Evolutionary conservation across 768 basidiomycete species (phyloP).

Genomic region (Candolleomyces eurysporus): DNA sequence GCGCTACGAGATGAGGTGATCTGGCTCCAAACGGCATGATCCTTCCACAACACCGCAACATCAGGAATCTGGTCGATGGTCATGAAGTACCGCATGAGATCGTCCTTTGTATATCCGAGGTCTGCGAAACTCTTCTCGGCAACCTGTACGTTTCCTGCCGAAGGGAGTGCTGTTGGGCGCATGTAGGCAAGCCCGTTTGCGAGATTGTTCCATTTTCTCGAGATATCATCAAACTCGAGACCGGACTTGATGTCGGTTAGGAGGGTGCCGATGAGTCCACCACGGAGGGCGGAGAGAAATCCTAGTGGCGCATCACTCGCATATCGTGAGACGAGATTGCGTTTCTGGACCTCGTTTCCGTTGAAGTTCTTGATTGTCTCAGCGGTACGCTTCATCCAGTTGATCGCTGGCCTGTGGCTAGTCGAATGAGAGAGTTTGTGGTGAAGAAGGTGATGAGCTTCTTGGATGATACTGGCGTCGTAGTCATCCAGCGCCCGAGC

Average conservation of each 20-base stretch:
- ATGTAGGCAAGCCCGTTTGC: slow-evolving; percentile 2
- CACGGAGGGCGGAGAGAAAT: background rate
- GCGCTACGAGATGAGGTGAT: background rate
- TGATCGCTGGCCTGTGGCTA: background rate
- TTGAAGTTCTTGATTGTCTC: background rate
- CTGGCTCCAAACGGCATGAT: background rate
- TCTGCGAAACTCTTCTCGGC: slow-evolving; percentile 1
- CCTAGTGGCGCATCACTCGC: background rate
- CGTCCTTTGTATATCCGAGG: background rate
- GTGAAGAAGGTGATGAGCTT: slow-evolving; percentile 3
- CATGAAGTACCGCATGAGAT: background rate
- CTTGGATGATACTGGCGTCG: background rate
- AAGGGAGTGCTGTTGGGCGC: slow-evolving; percentile 3
- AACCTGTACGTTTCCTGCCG: background rate
- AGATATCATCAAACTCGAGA: background rate
- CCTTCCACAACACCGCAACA: background rate
- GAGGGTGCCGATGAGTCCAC: background rate
- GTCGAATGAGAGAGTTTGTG: slow-evolving; percentile 3
- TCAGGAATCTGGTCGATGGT: slow-evolving; percentile 3
- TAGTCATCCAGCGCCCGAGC: too few relatives aligned
- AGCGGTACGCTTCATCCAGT: slow-evolving; percentile 1
- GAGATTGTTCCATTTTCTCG: background rate
- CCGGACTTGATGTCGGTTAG: background rate
- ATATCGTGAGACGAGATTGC: background rate
- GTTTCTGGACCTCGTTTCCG: background rate